A percentile compares a stretch with the other conserved stretches of the same genome.
Conservation (phyloP, 257 asterid species). For the Nicotiana attenuata region DNA sequence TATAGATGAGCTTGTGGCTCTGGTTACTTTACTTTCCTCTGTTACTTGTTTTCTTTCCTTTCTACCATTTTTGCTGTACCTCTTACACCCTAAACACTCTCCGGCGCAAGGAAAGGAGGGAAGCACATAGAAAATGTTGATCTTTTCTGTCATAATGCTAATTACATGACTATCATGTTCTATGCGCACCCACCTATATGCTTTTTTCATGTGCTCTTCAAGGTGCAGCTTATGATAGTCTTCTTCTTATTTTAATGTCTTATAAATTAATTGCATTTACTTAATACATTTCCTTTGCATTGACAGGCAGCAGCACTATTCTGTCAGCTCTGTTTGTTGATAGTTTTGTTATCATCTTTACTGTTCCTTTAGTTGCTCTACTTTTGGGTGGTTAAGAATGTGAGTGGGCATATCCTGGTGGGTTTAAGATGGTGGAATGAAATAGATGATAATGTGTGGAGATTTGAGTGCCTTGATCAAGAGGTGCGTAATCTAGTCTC, state of each 20-base stretch:
- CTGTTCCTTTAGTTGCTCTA: slow-evolving; percentile 91
- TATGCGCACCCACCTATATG: slow-evolving; percentile 88
- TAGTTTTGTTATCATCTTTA: slow-evolving; percentile 88
- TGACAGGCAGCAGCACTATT: slow-evolving; percentile 82
- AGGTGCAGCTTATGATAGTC: slow-evolving; percentile 37
- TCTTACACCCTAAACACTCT: neutral
- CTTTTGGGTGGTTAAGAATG: slow-evolving; percentile 97
- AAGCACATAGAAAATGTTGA: neutral
- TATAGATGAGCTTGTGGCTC: neutral
- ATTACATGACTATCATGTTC: slow-evolving; percentile 6
- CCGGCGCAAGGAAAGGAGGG: neutral
- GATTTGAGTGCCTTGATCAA: slow-evolving; percentile 79
- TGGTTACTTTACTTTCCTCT: neutral
- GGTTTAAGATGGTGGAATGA: slow-evolving; percentile 99
- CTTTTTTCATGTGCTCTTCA: slow-evolving; percentile 89
- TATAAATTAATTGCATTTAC: neutral
- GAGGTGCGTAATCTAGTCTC: slow-evolving; percentile 35
- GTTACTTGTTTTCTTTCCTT: neutral
- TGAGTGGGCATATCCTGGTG: slow-evolving; percentile 92
- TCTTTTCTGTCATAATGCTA: neutral
- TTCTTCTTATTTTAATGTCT: neutral
- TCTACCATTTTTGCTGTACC: neutral
- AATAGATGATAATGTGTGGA: slow-evolving; percentile 84
- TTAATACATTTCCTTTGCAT: slow-evolving; percentile 11
- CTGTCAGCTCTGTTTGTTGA: slow-evolving; percentile 81